phyloP scores from a whole-genome alignment of 352 stramenopile genomes.

The Ophiocytium majus region DNA sequence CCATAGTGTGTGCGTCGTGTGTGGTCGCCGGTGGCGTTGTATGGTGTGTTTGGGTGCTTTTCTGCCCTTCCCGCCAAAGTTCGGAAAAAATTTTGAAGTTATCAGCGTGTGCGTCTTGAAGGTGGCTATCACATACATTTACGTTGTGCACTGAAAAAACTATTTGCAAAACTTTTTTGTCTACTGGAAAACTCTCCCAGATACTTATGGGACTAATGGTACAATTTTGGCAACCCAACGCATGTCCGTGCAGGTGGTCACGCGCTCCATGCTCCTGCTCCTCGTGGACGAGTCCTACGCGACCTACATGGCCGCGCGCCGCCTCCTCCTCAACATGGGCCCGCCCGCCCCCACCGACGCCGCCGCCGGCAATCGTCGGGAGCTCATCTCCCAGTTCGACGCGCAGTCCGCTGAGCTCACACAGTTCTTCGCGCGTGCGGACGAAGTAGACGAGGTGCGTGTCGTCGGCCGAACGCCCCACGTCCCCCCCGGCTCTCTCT shows the following conservation, averaged over 20 bases:
- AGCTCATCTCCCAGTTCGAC: slow-evolving; percentile 44
- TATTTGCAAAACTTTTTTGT: no score
- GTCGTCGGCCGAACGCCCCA: slow-evolving; percentile 26
- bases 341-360: not conserved
- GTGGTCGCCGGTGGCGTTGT: no score
- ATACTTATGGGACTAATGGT: no score
- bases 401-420: slow-evolving; percentile 31
- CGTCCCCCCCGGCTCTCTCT: not conserved
- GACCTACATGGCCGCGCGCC: slow-evolving; percentile 37
- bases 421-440: slow-evolving; percentile 38
- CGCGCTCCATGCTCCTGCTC: slow-evolving; percentile 39
- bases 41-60: no score
- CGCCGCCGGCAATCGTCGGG: not conserved
- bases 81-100: no score
- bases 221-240: no score
- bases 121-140: no score
- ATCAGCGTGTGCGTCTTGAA: no score
- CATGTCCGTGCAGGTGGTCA: slow-evolving; percentile 29
- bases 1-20: no score
- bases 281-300: slow-evolving; percentile 53
- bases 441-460: slow-evolving; percentile 51
- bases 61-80: no score
- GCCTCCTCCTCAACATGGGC: not conserved
- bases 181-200: no score
- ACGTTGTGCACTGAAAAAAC: no score